Evolutionary conservation across 208 protist species (phyloP), one percentile per base, ranked within the genome.

Genomic region (Trichomonas vaginalis): DNA sequence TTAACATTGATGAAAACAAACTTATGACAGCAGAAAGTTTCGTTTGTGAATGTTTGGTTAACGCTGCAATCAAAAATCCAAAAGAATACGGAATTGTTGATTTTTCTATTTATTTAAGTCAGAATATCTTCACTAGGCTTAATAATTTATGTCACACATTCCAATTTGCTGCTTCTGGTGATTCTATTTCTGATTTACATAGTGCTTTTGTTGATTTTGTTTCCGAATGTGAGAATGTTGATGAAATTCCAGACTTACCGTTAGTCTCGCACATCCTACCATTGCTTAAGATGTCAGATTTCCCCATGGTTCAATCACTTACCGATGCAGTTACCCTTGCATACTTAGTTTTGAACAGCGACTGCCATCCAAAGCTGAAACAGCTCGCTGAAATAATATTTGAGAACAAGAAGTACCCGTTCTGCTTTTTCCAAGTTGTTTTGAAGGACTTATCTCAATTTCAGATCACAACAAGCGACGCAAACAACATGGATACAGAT

Each of bases 61-160:
- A 32, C 1, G 40, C 82, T n/a, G 8, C 82, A 32, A 32, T 88
- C 17, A 88, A 88, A 47, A 21, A 88, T 3, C 82, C 82, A 2
- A 88, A 88, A 88, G 82, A 88, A 88, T 88, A 40, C 35, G 82
- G 82, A 47, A 39, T 88, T 47, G 47, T 88, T 88, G 82, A 88
- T 88, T n/a, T n/a, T 45, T 88, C 40, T 4, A 6, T 46, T 0
- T 10, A 17, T 17, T 15, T 40, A 15, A 15, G 40, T 10, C 8
- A 9, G 12, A 88, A 88, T 45, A 32, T 47, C 39, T 88, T 45
- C 39, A 47, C 14, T 15, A 47, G 17, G 40, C 39, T 88, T 88
- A 35, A 27, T 35, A 88, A 47, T 8, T 88, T 40, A 47, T 88
- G 32, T 47, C 14, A 47, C 0, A 27, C 21, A 47, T 88, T 88